Conservation (phyloP, 139 green algal species). For the Parachlorella kessleri region DNA sequence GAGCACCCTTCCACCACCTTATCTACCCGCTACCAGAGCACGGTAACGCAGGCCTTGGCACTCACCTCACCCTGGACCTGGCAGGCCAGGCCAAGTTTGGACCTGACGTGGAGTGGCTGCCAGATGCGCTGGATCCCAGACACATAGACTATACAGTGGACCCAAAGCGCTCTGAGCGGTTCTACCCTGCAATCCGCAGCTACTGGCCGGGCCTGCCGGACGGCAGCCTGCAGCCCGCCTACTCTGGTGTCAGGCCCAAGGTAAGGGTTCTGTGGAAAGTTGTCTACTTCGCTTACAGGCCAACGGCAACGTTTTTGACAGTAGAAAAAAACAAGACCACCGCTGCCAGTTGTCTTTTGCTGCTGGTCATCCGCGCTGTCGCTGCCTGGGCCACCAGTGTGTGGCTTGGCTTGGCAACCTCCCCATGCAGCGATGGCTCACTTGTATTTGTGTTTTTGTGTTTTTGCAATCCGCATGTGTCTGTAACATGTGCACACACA, state of each 20-base stretch:
- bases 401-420: no score
- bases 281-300: no score
- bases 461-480: no score
- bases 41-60: constrained; percentile 73
- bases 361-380: no score
- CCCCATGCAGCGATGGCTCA: no score
- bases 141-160: constrained; percentile 70
- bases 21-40: constrained; percentile 86
- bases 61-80: constrained; percentile 91
- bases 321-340: no score
- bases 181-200: constrained; percentile 62
- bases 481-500: no score
- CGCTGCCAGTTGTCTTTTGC: no score
- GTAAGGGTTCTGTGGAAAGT: constrained; percentile 5
- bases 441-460: no score
- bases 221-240: constrained; percentile 63
- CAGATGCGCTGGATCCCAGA: constrained; percentile 8
- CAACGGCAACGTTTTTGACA: no score
- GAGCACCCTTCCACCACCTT: constrained; percentile 69
- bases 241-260: constrained; percentile 72
- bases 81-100: constrained; percentile 80
- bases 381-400: no score
- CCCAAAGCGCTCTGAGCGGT: constrained; percentile 42
- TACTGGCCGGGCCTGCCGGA: constrained; percentile 80
- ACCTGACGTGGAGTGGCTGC: constrained; percentile 91